Evolutionary conservation across 2,329 filamentous ascomycete genomes (phyloP).

Genomic region (Alternaria brassicicola): DNA sequence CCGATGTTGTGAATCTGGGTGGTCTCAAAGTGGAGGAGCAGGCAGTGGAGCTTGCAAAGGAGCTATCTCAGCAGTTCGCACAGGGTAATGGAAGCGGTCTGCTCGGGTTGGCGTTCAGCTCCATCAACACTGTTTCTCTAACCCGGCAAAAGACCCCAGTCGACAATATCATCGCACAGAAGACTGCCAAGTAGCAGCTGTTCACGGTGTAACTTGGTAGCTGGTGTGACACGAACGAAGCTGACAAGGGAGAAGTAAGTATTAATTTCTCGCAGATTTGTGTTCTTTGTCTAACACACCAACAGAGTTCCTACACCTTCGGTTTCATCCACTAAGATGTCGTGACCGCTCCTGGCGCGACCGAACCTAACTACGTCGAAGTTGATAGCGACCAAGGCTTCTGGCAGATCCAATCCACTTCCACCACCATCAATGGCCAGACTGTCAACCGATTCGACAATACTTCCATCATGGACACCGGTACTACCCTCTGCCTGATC

Average conservation of each 20-base stretch:
- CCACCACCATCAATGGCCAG: slow-evolving; percentile 54
- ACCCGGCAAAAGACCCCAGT: slow-evolving; percentile 60
- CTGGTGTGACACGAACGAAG: slow-evolving; percentile 27
- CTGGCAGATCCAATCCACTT: slow-evolving; percentile 64
- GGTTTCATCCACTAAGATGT: slow-evolving; percentile 60
- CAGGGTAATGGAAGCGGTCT: slow-evolving; percentile 63
- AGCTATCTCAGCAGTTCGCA: slow-evolving; percentile 60
- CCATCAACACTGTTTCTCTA: slow-evolving; percentile 62
- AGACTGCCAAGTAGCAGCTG: slow-evolving; percentile 14
- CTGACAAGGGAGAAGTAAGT: slow-evolving; percentile 22
- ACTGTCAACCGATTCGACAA: slow-evolving; percentile 41
- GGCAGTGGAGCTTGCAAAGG: slow-evolving; percentile 67
- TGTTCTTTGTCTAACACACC: background rate
- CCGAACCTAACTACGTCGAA: slow-evolving; percentile 59
- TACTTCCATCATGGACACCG: slow-evolving; percentile 66
- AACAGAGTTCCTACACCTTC: slow-evolving; percentile 47
- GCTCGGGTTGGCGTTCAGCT: slow-evolving; percentile 64
- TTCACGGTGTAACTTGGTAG: slow-evolving; percentile 29
- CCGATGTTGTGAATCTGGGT: slow-evolving; percentile 66
- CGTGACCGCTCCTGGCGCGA: slow-evolving; percentile 57
- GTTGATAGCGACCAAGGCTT: slow-evolving; percentile 65
- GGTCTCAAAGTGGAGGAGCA: slow-evolving; percentile 63
- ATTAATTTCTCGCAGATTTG: background rate
- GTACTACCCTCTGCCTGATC: slow-evolving; percentile 68
- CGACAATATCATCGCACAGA: slow-evolving; percentile 54